Base-by-base conservation (phyloP, 495 filamentous ascomycete genomes). In the Aspergillus leporis region DNA sequence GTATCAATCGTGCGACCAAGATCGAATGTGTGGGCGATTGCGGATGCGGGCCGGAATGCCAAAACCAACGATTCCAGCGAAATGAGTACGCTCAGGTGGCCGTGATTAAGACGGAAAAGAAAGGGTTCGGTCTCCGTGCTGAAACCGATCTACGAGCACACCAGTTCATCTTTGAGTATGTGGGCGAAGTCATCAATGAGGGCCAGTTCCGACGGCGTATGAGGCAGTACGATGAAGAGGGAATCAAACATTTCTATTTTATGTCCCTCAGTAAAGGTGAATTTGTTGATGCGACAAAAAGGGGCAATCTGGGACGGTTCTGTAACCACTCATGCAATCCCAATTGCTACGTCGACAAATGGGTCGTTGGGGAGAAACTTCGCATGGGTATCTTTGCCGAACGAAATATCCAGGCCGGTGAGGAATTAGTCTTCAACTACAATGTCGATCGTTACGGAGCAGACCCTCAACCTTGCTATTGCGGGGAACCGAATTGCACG, bases 361-460 rank as follows among this genome's bases (percentile, higher is more conserved):
- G 94, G 94, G 91, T 99, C 50, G 93, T 98, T 36, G 92, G 93
- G n/a, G 90, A 95, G 66, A 97, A 97, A 77, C 75, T 97, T 70
- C 93, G 94, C 66, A 98, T 99, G 94, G 94, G 94, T 60, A 98
- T 99, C 62, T 99, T 99, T 76, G 91, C 94, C 64, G 84, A 89
- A 77, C 91, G 92, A 59, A 80, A 83, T 66, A 90, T 99, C 64
- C 84, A 87, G 64, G 85, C 89, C 2, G 95, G 94, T 41, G 94
- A 99, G 72, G 94, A 99, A 71, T 80, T 99, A 32, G 92, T 96
- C n/a, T 99, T 99, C 80, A 97, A 99, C 78, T 99, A 99, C 82
- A 99, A 99, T 63, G 94, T 99, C 54, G 94, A 99, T 70, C 87
- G 94, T 58, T 99, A 99, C 66, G 94, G 94, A 58, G 93, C 94